Evolutionary conservation across 2,329 filamentous ascomycete genomes (phyloP).

Genomic region (Dendrostoma leiphaemia): DNA sequence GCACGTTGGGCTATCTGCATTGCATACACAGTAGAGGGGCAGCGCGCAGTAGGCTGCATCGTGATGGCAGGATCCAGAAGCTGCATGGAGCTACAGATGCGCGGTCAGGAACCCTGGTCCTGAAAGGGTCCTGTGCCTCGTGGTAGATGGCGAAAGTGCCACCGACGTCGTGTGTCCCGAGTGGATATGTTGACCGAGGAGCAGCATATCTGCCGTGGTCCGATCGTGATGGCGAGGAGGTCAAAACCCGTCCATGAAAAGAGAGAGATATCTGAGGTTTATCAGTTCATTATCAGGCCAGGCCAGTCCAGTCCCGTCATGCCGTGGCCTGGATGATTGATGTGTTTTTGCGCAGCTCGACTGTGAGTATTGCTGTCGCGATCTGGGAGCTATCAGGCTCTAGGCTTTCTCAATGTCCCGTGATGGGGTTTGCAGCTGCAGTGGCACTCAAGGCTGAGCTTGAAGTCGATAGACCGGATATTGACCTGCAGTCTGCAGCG

Average conservation of each 20-base stretch:
- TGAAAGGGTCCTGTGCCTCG: conserved; percentile 6
- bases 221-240: too few species aligned
- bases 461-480: neutral
- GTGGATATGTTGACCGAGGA: neutral
- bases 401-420: conserved; percentile 1
- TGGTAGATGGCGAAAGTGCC: conserved; percentile 9
- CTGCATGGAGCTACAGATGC: conserved; percentile 15
- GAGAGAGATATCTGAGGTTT: too few species aligned
- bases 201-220: too few species aligned
- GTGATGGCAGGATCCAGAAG: conserved; percentile 14
- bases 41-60: neutral
- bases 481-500: neutral
- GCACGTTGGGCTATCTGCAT: conserved; percentile 4
- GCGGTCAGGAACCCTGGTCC: conserved; percentile 4
- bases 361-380: too few species aligned
- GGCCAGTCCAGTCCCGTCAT: too few species aligned
- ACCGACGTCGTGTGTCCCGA: neutral
- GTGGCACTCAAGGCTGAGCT: conserved; percentile 11
- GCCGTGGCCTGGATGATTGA: too few species aligned
- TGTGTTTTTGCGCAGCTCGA: neutral
- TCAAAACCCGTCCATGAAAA: too few species aligned
- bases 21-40: neutral
- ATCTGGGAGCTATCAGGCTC: conserved; percentile 4
- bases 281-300: too few species aligned
- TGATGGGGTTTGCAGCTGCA: conserved; percentile 8